Evolutionary conservation across 345 rosid genomes (phyloP), one percentile per base, ranked within the genome.

Genomic region (Eucalyptus pauciflora): DNA sequence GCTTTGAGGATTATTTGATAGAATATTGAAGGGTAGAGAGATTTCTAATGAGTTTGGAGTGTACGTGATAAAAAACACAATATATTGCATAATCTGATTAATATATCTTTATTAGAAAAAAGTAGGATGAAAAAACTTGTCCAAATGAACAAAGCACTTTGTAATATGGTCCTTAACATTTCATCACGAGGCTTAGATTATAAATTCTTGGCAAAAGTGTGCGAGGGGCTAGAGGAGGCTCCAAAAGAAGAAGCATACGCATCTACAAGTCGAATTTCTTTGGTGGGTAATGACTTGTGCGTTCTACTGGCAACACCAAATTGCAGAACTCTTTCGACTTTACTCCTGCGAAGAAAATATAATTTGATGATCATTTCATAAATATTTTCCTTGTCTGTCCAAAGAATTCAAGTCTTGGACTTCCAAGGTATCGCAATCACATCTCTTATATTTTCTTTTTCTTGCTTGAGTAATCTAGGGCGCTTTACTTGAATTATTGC

Each of bases 11-110:
- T 86, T 88, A 91, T 67, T 87, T 92, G 89, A 50, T 92, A 22
- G 86, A 91, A 69, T 88, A 91, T 33, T 92, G 93, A 90, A 86
- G 46, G 64, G 89, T 88, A 71, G 91, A 91, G 89, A 89, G 90
- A 56, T 89, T 91, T 49, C 87, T 88, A 50, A 14, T 13, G 17
- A 50, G 51, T 14, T 50, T 13, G 51, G 51, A 50, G 51, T 50
- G 51, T 50, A 50, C 15, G 17, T 50, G 51, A 50, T 50, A 50
- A 50, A 13, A 50, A 14, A 14, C 0, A 50, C 7, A 56, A 56
- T 25, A 56, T 56, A 24, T 56, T 56, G 62, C 62, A 24, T 24
- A 0, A 56, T 56, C 62, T 0, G 3, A 56, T 56, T 56, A 24
- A 56, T 56, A 8, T 24, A 56, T 56, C 13, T 56, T 56, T 56